These are phyloP conservation scores for Acanthamoeba royreba DNA, from an alignment of 208 protist species.

Conservation along the genomic window DNA sequence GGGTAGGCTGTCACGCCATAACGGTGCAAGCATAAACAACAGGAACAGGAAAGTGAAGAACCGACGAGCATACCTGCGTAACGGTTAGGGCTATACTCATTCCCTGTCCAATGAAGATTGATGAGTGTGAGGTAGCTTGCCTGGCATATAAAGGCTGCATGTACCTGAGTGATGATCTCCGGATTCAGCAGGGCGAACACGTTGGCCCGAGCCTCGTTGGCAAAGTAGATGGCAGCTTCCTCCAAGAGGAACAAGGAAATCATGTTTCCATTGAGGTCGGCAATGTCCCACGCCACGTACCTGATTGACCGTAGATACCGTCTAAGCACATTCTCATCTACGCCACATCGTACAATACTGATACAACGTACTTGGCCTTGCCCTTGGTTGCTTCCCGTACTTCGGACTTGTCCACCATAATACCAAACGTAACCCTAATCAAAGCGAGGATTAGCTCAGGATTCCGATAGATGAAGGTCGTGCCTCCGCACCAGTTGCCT, in stretches of 20 bases:
- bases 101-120: too few relatives aligned
- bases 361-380: neutral
- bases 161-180: neutral
- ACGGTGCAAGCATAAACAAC: too few relatives aligned
- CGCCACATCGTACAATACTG: too few relatives aligned
- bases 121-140: too few relatives aligned
- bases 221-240: neutral
- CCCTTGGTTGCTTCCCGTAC: neutral
- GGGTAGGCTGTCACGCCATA: neutral
- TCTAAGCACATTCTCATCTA: too few relatives aligned
- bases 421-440: neutral
- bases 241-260: neutral
- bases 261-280: neutral
- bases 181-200: neutral
- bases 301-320: neutral
- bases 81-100: neutral
- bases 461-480: too few relatives aligned
- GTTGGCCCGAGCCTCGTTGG: neutral
- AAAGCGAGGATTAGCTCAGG: too few relatives aligned
- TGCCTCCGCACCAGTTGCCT: neutral
- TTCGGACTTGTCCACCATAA: neutral
- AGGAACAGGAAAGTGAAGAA: too few relatives aligned
- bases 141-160: too few relatives aligned
- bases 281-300: neutral
- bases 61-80: neutral